Conservation (phyloP, 768 basidiomycete species). For the Leucogyrophana mollusca region DNA sequence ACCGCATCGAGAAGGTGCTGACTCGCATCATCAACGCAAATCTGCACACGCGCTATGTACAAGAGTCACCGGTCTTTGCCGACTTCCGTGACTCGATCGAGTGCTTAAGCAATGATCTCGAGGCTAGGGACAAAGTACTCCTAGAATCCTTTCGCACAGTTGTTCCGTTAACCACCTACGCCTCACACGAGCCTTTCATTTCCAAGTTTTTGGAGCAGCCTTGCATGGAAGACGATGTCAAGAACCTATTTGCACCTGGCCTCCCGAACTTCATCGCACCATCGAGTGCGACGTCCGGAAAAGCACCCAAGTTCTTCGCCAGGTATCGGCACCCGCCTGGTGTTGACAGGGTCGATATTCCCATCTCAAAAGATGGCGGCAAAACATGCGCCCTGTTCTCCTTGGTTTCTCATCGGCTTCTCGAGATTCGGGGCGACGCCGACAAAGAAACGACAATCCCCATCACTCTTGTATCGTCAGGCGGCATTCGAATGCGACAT, state of each 20-base stretch:
- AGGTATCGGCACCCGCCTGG: constrained; percentile 2
- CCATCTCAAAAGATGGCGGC: too few relatives aligned
- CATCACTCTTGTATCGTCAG: background rate
- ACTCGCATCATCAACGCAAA: constrained; percentile 1
- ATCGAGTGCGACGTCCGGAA: constrained; percentile 20
- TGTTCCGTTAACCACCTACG: constrained; percentile 14
- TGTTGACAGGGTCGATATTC: too few relatives aligned
- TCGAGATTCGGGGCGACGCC: too few relatives aligned
- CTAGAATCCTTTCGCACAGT: constrained; percentile 9
- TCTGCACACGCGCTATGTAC: background rate
- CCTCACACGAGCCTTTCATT: constrained; percentile 12
- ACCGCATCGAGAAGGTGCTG: background rate
- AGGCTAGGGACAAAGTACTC: background rate
- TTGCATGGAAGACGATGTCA: background rate
- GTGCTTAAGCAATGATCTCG: background rate
- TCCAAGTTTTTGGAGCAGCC: background rate
- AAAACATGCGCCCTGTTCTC: too few relatives aligned
- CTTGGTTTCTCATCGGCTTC: too few relatives aligned
- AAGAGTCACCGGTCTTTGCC: background rate
- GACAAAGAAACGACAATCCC: too few relatives aligned
- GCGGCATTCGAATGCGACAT: background rate
- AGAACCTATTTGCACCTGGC: constrained; percentile 15
- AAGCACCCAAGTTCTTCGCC: constrained; percentile 10
- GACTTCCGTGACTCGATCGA: too few relatives aligned
- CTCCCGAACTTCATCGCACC: constrained; percentile 15